These are phyloP conservation scores for Leccinum aurantiacum DNA, from an alignment of 768 basidiomycete genomes.

Conservation along the genomic window DNA sequence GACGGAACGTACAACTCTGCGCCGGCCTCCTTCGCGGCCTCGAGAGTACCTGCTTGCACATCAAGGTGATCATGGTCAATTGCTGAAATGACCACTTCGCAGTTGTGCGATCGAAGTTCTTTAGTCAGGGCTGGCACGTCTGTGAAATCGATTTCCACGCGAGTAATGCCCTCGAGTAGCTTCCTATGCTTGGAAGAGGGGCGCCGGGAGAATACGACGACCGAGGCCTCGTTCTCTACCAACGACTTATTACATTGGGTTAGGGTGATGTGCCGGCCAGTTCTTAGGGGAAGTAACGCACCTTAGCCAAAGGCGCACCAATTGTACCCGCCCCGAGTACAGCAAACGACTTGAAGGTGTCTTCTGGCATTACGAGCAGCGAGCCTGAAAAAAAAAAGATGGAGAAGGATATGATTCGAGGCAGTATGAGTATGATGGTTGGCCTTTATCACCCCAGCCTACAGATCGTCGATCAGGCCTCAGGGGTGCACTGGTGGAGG, in stretches of 20 bases:
- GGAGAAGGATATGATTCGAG: background rate
- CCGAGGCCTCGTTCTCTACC: slow-evolving; percentile 11
- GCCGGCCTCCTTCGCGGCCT: slow-evolving; percentile 30
- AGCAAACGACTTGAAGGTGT: slow-evolving; percentile 20
- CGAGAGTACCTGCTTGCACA: slow-evolving; percentile 24
- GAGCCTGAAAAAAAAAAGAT: too few relatives aligned
- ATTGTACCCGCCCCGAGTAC: slow-evolving; percentile 22
- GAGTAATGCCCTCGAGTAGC: slow-evolving; percentile 9
- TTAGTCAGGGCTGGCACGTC: slow-evolving; percentile 9
- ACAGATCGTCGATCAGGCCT: background rate
- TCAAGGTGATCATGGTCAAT: slow-evolving; percentile 20
- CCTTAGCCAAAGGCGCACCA: slow-evolving; percentile 14
- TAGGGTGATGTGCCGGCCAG: background rate
- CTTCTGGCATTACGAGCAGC: slow-evolving; percentile 8
- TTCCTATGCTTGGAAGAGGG: slow-evolving; percentile 9
- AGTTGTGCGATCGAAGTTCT: slow-evolving; percentile 17
- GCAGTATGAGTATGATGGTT: background rate
- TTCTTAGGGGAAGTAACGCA: background rate
- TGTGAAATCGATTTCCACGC: slow-evolving; percentile 15
- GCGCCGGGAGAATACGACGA: slow-evolving; percentile 16
- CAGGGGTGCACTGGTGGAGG: background rate
- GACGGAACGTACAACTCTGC: slow-evolving; percentile 34
- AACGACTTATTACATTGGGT: slow-evolving; percentile 10
- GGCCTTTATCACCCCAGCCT: background rate
- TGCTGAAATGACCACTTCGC: slow-evolving; percentile 31